Evolutionary conservation across 2,329 filamentous ascomycete species (phyloP).

Genomic region (Alternaria burnsii): DNA sequence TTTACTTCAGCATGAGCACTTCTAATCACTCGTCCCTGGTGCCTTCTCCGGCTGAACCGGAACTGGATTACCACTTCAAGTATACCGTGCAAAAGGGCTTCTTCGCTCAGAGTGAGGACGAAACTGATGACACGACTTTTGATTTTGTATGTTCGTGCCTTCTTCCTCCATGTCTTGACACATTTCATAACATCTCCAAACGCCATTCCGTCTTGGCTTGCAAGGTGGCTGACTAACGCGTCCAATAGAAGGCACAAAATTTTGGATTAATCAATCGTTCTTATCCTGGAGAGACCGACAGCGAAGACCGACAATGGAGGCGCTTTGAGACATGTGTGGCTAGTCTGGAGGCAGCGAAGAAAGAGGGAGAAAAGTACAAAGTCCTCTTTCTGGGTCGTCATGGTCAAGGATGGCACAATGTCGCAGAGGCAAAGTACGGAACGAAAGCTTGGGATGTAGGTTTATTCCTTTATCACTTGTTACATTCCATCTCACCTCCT

Average conservation of each 20-base stretch:
- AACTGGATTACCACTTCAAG: slow-evolving; percentile 56
- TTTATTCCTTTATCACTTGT: slow-evolving; percentile 11
- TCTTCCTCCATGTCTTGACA: not conserved
- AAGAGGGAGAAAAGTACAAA: slow-evolving; percentile 65
- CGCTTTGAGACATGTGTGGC: slow-evolving; percentile 67
- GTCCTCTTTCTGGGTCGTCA: slow-evolving; percentile 74
- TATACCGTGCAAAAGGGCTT: slow-evolving; percentile 68
- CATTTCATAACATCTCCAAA: not conserved
- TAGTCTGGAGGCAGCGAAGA: slow-evolving; percentile 58
- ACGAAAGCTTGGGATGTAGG: slow-evolving; percentile 73
- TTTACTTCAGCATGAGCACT: slow-evolving; percentile 19
- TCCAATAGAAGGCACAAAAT: slow-evolving; percentile 51
- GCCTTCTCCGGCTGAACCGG: slow-evolving; percentile 8
- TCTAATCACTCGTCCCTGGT: not conserved
- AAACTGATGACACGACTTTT: slow-evolving; percentile 65
- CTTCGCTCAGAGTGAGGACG: slow-evolving; percentile 69
- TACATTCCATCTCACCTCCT: not conserved
- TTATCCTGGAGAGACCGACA: slow-evolving; percentile 59
- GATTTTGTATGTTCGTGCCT: slow-evolving; percentile 63
- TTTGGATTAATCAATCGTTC: slow-evolving; percentile 71
- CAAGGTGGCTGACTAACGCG: not conserved
- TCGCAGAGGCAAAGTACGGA: slow-evolving; percentile 72
- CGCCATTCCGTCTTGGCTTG: too few species aligned
- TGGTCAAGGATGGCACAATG: slow-evolving; percentile 72
- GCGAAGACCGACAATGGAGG: slow-evolving; percentile 62